Evolutionary conservation across 257 asterid species (phyloP).

Genomic region (Penstemon barbatus): DNA sequence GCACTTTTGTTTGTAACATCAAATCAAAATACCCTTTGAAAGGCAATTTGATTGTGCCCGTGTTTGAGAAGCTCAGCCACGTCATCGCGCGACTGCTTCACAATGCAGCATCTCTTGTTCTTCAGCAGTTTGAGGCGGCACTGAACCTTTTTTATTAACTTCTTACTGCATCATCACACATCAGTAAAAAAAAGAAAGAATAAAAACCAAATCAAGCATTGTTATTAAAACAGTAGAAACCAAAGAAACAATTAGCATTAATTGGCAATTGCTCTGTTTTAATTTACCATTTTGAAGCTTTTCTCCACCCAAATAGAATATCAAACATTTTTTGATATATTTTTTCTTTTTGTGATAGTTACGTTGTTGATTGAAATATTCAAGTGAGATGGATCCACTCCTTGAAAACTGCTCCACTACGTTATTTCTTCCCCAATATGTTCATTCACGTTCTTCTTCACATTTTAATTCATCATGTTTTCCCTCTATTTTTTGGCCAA

Average conservation of each 20-base stretch:
- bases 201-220: not conserved
- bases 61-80: constrained; percentile 62
- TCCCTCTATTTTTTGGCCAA: too few species aligned
- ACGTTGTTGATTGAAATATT: too few species aligned
- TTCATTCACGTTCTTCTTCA: too few species aligned
- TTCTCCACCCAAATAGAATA: constrained; percentile 78
- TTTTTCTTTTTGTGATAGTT: too few species aligned
- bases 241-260: not conserved
- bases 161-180: constrained; percentile 51
- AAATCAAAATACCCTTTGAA: constrained; percentile 46
- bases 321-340: constrained; percentile 42
- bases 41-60: constrained; percentile 55
- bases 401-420: too few species aligned
- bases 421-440: too few species aligned
- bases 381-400: too few species aligned
- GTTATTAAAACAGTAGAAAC: not conserved
- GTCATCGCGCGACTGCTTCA: constrained; percentile 56
- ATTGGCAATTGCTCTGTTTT: not conserved
- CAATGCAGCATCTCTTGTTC: constrained; percentile 62
- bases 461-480: too few species aligned
- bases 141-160: constrained; percentile 52
- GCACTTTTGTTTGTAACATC: too few species aligned
- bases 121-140: constrained; percentile 65
- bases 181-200: not conserved
- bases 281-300: constrained; percentile 77